Conservation (phyloP, 805 yeast species). For the Debaryomyces maramus region DNA sequence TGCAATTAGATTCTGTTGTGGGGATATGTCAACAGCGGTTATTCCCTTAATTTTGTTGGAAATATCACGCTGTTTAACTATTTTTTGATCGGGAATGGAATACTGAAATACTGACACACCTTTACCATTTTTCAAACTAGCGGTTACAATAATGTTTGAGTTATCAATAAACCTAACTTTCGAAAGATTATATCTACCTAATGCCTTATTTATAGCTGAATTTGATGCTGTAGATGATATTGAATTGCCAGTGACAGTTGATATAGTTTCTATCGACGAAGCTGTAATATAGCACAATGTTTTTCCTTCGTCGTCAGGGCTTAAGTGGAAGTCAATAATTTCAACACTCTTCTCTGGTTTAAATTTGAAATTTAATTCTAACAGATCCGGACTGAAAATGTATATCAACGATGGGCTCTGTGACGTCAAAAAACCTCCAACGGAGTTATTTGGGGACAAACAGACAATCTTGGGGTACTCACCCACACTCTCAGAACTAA, state of each 20-base stretch:
- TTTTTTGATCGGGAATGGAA: constrained; percentile 40
- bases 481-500: constrained; percentile 34
- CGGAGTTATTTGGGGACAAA: constrained; percentile 56
- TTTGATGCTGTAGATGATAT: constrained; percentile 25
- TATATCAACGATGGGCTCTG: constrained; percentile 62
- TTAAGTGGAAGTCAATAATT: constrained; percentile 63
- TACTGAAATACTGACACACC: constrained; percentile 46
- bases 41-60: constrained; percentile 55
- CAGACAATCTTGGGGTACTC: constrained; percentile 66
- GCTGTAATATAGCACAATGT: constrained; percentile 62
- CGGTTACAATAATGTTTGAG: constrained; percentile 33
- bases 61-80: constrained; percentile 43
- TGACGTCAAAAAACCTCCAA: constrained; percentile 71
- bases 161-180: constrained; percentile 45
- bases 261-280: constrained; percentile 50
- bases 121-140: constrained; percentile 28
- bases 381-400: constrained; percentile 54
- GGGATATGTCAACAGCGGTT: constrained; percentile 49
- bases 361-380: constrained; percentile 55
- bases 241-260: constrained; percentile 47
- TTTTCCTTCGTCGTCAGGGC: constrained; percentile 58
- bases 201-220: constrained; percentile 19
- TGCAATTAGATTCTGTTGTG: constrained; percentile 45
- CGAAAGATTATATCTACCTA: constrained; percentile 32
- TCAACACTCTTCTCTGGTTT: constrained; percentile 53